A percentile compares a stretch with the other conserved stretches of the same genome.
These are phyloP conservation scores for Spathaspora boniae DNA, from an alignment of 805 yeast species.

Conservation along the genomic window DNA sequence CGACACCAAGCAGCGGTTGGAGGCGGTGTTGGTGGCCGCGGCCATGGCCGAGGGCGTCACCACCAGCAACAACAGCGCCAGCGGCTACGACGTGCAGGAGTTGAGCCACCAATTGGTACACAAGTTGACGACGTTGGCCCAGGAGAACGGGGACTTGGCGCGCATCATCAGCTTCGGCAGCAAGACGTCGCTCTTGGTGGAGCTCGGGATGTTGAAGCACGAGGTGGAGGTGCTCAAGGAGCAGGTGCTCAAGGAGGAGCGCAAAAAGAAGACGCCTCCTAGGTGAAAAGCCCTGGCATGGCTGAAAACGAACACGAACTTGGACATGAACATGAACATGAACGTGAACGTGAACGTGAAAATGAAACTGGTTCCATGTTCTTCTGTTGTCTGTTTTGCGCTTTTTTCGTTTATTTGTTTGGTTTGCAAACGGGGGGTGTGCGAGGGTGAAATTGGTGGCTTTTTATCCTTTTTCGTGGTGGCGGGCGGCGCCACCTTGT, in stretches of 20 bases:
- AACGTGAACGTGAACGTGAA: no score
- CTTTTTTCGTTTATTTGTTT: constrained; percentile 1
- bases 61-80: not conserved
- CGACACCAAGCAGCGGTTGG: constrained; percentile 61
- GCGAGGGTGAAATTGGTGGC: no score
- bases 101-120: constrained; percentile 68
- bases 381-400: not conserved
- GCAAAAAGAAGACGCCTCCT: no score
- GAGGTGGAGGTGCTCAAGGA: constrained; percentile 11
- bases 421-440: no score
- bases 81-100: constrained; percentile 62
- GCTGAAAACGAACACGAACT: not conserved
- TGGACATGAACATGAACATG: not conserved
- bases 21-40: constrained; percentile 43
- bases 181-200: constrained; percentile 66
- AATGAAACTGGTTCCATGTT: not conserved
- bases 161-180: constrained; percentile 75
- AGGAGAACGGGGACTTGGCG: constrained; percentile 68
- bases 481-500: no score
- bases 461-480: no score
- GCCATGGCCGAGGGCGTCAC: constrained; percentile 26
- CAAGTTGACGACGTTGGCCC: constrained; percentile 55
- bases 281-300: no score
- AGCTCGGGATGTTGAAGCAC: constrained; percentile 53
- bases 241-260: not conserved